A percentile compares a stretch with the other conserved stretches of the same genome.
Conservation (phyloP, 2,329 filamentous ascomycete genomes). For the Teratosphaeria epicoccoides region DNA sequence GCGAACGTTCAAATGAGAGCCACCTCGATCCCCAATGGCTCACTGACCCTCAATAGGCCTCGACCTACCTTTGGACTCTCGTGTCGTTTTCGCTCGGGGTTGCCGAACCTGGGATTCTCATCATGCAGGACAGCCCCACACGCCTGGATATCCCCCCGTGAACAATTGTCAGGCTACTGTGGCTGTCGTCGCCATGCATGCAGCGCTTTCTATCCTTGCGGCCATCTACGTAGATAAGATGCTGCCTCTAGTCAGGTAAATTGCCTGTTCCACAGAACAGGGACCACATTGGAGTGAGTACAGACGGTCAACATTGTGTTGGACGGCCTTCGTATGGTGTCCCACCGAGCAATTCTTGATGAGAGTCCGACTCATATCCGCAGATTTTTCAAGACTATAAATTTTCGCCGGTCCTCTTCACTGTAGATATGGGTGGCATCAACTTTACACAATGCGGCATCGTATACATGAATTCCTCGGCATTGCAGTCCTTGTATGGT, state of each 20-base stretch:
- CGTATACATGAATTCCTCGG: neutral
- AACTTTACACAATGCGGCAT: constrained; percentile 5
- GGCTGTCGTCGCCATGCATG: neutral
- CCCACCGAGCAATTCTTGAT: neutral
- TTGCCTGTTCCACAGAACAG: neutral
- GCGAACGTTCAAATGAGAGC: too few species aligned
- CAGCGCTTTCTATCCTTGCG: neutral
- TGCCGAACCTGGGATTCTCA: too few species aligned
- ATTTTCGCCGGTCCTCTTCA: too few species aligned
- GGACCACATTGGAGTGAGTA: neutral
- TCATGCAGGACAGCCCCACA: neutral
- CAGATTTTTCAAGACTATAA: neutral
- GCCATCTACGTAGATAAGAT: neutral
- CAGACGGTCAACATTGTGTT: neutral
- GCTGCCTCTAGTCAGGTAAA: neutral
- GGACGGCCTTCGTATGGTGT: neutral
- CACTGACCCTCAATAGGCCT: too few species aligned
- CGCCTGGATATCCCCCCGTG: too few species aligned
- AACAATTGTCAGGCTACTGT: neutral
- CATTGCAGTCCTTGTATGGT: constrained; percentile 1
- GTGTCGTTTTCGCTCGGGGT: too few species aligned
- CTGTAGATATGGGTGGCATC: neutral
- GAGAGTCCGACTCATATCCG: neutral
- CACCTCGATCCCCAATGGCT: too few species aligned
- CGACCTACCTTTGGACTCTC: too few species aligned